Percentiles rank a stretch among this genome's conserved stretches.
Conservation (phyloP, 345 rosid species). For the Gossypium anomalum region DNA sequence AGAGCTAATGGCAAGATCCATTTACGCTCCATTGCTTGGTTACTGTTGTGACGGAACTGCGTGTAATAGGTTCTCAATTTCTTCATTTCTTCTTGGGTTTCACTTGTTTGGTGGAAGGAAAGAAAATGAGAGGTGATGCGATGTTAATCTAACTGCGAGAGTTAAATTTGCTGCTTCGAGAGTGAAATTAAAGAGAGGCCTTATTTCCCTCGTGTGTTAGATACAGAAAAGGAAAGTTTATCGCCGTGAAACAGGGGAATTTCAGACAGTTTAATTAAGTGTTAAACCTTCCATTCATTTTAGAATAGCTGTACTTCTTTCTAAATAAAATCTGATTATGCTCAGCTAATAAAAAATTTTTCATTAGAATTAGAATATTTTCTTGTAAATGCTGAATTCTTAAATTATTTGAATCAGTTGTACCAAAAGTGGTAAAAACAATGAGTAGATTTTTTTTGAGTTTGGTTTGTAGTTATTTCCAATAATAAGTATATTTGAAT, state of each 20-base stretch:
- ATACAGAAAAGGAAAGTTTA: background rate
- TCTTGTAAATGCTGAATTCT: no score
- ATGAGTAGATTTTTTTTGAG: no score
- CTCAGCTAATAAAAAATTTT: no score
- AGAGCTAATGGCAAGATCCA: constrained; percentile 3
- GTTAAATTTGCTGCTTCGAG: background rate
- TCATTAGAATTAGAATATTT: no score
- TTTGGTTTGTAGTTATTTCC: no score
- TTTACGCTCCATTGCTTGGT: background rate
- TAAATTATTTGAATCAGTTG: no score
- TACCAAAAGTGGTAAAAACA: no score
- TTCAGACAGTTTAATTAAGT: background rate
- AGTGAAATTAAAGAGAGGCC: background rate
- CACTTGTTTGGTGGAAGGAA: background rate
- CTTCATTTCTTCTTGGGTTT: background rate
- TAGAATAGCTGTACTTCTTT: background rate
- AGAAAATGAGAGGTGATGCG: background rate
- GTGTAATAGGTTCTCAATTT: background rate
- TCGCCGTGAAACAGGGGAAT: background rate
- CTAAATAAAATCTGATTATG: no score
- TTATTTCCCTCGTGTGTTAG: background rate
- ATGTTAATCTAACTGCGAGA: background rate
- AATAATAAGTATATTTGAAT: no score
- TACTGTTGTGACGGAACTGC: background rate
- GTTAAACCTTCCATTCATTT: background rate